Evolutionary conservation across 2,329 filamentous ascomycete genomes (phyloP), one percentile per base, ranked within the genome.

Genomic region (Lecanicillium sp.): DNA sequence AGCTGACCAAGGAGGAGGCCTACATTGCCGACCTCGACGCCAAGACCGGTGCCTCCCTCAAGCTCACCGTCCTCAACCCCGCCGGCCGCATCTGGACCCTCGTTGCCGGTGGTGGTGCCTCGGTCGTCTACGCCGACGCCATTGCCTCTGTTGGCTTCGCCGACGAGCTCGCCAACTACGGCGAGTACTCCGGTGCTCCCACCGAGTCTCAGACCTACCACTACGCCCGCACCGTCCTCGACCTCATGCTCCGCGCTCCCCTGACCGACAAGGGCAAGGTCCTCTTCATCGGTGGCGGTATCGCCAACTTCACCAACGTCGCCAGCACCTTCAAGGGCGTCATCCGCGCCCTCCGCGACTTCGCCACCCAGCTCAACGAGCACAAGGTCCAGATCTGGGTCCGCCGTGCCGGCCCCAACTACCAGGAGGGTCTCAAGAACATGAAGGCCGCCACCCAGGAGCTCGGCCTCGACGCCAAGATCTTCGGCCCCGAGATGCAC

Each of bases 271-370:
- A 96, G 64, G 93, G 93, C 77, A 98, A 97, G 82, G 89, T 98
- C 46, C 85, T 98, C 57, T 98, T 98, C 81, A 97, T 98, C 59
- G 93, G 93, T 71, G 93, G 93, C 76, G 93, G 93, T 81, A 98
- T 98, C 80, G 93, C 93, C 79, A 98, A 98, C 86, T 98, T 98
- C 78, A 98, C 93, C 79, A 98, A 97, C 75, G 93, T 98, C 48
- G 93, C 93, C 52, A 93, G 87, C 61, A 98, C 93, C 56, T 98
- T 98, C 86, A 98, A 98, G 83, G 93, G 93, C 77, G 91, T 98
- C 70, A 98, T 98, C 68, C 86, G 89, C 60, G 93, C 93, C 52
- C 81, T 98, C 57, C 84, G 91, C 57, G 93, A 97, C 73, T 90
- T 91, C 60, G 81, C 90, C 52, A 83, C 83, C 55, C 78, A 85